Evolutionary conservation across 75 land plant genomes (phyloP).

Genomic region (Pinus taeda): DNA sequence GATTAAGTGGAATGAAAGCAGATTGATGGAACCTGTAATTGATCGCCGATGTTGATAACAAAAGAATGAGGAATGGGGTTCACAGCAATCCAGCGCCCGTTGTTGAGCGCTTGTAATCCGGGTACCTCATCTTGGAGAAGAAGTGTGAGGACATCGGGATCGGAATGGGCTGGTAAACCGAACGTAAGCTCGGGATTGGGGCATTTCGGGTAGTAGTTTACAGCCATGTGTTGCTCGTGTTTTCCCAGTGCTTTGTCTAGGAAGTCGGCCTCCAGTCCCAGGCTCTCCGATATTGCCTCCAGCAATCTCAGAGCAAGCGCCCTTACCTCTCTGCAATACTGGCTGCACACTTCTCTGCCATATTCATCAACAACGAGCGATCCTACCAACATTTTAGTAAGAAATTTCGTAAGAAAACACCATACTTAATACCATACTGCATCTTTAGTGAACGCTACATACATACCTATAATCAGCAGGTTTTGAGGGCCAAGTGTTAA

Average conservation of each 20-base stretch:
- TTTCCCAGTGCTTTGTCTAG: slow-evolving; percentile 37
- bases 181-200: slow-evolving; percentile 70
- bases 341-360: slow-evolving; percentile 35
- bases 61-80: slow-evolving; percentile 54
- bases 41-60: slow-evolving; percentile 70
- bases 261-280: slow-evolving; percentile 41
- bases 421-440: too few relatives aligned
- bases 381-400: too few relatives aligned
- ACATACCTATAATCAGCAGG: too few relatives aligned
- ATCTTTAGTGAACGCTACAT: too few relatives aligned
- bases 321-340: slow-evolving; percentile 32
- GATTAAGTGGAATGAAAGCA: too few relatives aligned
- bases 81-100: slow-evolving; percentile 46
- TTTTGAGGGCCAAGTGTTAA: too few relatives aligned
- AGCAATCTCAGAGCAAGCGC: slow-evolving; percentile 26
- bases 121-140: slow-evolving; percentile 48
- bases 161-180: slow-evolving; percentile 68
- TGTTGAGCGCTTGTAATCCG: slow-evolving; percentile 40
- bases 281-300: slow-evolving; percentile 55
- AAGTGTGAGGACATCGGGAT: slow-evolving; percentile 53
- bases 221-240: slow-evolving; percentile 54
- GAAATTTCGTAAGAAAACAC: too few relatives aligned
- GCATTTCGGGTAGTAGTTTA: slow-evolving; percentile 74
- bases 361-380: neutral
- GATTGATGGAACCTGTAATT: slow-evolving; percentile 24